These are phyloP conservation scores for Rhodotorula sp. DNA, from an alignment of 1,284 basidiomycete species.

Conservation along the genomic window DNA sequence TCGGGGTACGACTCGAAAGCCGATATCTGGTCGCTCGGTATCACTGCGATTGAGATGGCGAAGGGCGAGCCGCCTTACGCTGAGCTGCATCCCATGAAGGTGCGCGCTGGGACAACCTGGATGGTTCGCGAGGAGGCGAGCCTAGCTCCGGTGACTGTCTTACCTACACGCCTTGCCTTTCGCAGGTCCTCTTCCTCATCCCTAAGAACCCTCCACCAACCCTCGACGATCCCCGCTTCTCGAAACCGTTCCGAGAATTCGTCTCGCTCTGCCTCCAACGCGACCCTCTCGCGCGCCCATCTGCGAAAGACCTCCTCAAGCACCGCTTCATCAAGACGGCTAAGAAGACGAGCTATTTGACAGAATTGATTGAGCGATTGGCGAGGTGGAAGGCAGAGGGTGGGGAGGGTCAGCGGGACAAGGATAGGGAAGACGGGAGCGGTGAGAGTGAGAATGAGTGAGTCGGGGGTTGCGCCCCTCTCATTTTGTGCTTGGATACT, in stretches of 20 bases:
- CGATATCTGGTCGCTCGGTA: slow-evolving; percentile 79
- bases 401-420: slow-evolving; percentile 58
- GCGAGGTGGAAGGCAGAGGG: slow-evolving; percentile 87
- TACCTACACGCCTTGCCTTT: no score
- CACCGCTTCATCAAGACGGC: slow-evolving; percentile 94
- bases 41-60: slow-evolving; percentile 95
- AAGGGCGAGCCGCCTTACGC: slow-evolving; percentile 97
- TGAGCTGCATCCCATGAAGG: slow-evolving; percentile 98
- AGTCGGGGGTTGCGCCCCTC: slow-evolving; percentile 51
- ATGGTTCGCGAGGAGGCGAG: not conserved
- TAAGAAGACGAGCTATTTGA: slow-evolving; percentile 88
- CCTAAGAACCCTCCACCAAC: slow-evolving; percentile 94
- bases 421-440: slow-evolving; percentile 65
- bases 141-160: not conserved
- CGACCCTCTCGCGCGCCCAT: slow-evolving; percentile 75
- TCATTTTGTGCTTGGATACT: no score
- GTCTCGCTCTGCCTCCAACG: slow-evolving; percentile 88
- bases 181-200: slow-evolving; percentile 89
- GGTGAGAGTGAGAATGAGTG: slow-evolving; percentile 56
- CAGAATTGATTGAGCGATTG: slow-evolving; percentile 90
- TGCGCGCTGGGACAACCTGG: slow-evolving; percentile 44
- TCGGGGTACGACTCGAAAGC: slow-evolving; percentile 98
- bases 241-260: slow-evolving; percentile 90
- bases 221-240: slow-evolving; percentile 72
- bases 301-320: slow-evolving; percentile 89